Evolutionary conservation across 2,329 filamentous ascomycete species (phyloP), one percentile per base, ranked within the genome.

Genomic region (Stachybotrys elegans): DNA sequence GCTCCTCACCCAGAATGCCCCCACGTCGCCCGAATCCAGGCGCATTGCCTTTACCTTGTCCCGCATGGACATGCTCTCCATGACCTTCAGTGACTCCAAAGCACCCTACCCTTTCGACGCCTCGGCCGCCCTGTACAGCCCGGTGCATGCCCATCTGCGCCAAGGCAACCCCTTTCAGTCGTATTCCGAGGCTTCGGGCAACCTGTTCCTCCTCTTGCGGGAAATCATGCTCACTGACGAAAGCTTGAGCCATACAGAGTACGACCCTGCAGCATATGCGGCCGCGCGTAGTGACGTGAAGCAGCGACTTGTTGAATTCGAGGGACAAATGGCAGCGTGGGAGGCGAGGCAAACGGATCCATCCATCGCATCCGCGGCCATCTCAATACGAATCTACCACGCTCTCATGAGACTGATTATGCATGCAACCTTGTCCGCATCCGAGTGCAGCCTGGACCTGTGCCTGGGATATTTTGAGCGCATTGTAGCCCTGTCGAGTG

Each of bases 1-100:
- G 1, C 37, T 67, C 5, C 21, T 66, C 6, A 29, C 36, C 9
- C 48, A 48, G 6, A 41, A 54, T 27, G 44, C 50, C 27, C 50
- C 46, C 12, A 40, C 51, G 2, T 38, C 49, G 0, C 23, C 42
- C 6, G 50, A 42, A 9, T 52, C 36, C 12, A 13, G n/a, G 19
- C 43, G 43, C 22, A 44, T 52, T n/a, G 48, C 46, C 6, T 47
- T 52, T 27, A 50, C 46, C 3, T 22, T 67, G 3, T 54, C 55
- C 3, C 52, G 62, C 3, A 40, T 66, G n/a, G 62, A 66, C 34
- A 20, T 67, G 5, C 57, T 62, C 31, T 58, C 58, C 48, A 59
- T 65, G 57, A 57, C 60, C 0, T 63, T 66, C 34, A 56, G 52
- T 3, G 63, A 66, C 22, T 54, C 53, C 0, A 52, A 47, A 5